Conservation (phyloP, 257 asterid genomes). For the Plantago major region DNA sequence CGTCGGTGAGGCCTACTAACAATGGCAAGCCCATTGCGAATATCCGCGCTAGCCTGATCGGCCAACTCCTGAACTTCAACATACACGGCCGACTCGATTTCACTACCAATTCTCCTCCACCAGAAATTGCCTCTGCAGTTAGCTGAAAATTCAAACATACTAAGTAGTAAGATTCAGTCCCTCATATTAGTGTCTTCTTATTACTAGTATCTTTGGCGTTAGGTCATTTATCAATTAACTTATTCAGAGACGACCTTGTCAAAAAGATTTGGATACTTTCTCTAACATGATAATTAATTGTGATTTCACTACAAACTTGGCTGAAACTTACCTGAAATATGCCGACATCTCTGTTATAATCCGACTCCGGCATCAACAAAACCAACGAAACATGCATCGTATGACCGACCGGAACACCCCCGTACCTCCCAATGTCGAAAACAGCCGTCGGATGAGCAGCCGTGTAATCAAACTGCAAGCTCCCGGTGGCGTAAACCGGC, state of each 20-base stretch:
- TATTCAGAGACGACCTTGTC: too few relatives aligned
- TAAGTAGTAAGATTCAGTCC: too few relatives aligned
- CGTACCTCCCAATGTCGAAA: slow-evolving; percentile 23
- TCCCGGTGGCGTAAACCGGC: slow-evolving; percentile 47
- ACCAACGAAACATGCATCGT: slow-evolving; percentile 55
- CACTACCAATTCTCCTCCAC: slow-evolving; percentile 33
- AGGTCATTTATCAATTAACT: too few relatives aligned
- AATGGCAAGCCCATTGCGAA: slow-evolving; percentile 57
- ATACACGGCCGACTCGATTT: slow-evolving; percentile 70
- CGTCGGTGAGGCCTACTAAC: slow-evolving; percentile 47
- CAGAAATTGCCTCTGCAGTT: slow-evolving; percentile 51
- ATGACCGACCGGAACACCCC: slow-evolving; percentile 55
- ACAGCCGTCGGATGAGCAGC: slow-evolving; percentile 56
- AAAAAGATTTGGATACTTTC: too few relatives aligned
- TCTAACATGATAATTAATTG: too few relatives aligned
- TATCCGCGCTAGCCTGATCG: slow-evolving; percentile 53
- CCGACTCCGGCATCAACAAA: slow-evolving; percentile 81
- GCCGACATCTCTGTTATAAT: slow-evolving; percentile 76
- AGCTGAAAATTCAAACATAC: slow-evolving; percentile 27
- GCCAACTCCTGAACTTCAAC: slow-evolving; percentile 66
- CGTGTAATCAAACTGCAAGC: slow-evolving; percentile 59
- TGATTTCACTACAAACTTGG: too few relatives aligned
- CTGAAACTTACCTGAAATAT: slow-evolving; percentile 53
- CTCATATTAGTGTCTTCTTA: too few relatives aligned
- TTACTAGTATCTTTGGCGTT: too few relatives aligned